phyloP scores from a whole-genome alignment of 129 eudicot genomes.

The Helianthus tuberosus region DNA sequence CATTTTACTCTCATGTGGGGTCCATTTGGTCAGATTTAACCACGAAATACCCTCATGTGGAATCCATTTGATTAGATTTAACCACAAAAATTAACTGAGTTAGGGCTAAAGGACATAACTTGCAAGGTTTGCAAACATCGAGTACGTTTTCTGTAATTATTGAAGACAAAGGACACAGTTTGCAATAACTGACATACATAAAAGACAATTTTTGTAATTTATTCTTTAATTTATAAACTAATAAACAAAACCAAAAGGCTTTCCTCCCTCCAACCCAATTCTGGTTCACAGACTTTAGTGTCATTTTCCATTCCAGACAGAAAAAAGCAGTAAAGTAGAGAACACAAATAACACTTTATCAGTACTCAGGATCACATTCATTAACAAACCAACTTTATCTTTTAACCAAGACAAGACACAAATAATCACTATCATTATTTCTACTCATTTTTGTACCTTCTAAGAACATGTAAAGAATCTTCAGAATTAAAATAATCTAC shows the following conservation, averaged over 20 bases:
- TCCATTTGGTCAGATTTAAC: no score
- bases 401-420: constrained; percentile 14
- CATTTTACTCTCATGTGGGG: no score
- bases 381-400: constrained; percentile 3
- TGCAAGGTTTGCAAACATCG: no score
- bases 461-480: constrained; percentile 32
- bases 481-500: constrained; percentile 21
- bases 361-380: constrained; percentile 20
- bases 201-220: no score
- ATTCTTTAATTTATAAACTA: neutral
- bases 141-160: no score
- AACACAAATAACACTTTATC: constrained; percentile 20
- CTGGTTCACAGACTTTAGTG: constrained; percentile 22
- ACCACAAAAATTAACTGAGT: no score
- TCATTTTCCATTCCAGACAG: constrained; percentile 37
- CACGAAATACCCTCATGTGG: no score
- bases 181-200: no score
- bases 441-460: constrained; percentile 24
- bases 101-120: no score
- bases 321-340: constrained; percentile 14
- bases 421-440: constrained; percentile 20
- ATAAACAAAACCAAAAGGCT: constrained; percentile 1
- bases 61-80: no score
- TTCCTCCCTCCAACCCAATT: constrained; percentile 32
- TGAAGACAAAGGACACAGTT: no score